Evolutionary conservation across 2,329 filamentous ascomycete genomes (phyloP), one percentile per base, ranked within the genome.

Genomic region (Aspergillus sp.): DNA sequence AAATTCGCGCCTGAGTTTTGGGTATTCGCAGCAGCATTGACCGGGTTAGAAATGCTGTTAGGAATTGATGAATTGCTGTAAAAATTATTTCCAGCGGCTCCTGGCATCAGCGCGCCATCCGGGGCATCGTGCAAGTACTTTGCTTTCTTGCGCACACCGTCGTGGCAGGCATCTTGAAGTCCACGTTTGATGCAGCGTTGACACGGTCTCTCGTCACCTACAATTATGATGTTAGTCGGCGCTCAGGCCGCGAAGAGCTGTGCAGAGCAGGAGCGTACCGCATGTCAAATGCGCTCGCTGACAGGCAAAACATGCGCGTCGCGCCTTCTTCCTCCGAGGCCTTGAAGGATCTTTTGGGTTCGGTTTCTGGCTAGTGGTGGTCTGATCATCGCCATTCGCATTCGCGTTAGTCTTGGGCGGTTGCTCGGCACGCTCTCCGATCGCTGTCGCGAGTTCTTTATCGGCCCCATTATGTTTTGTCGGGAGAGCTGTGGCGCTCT

Each of bases 51-150:
- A 52, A 70, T 54, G 49, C 66, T 73, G 58, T 70, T 71, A 31
- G 66, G 65, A 43, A 72, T 62, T 21, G 62, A 76, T 8, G n/a
- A 33, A 47, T 59, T 65, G 67, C 70, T 83, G 66, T 77, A 76
- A 61, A 70, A 84, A 68, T 45, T 58, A 35, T 89, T 90, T 68
- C 86, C 89, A 61, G 88, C 87, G 48, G 95, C 83, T 43, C 95
- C 91, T n/a, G 93, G 91, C 71, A 93, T 85, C 61, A 97, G 81
- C 46, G 92, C 92, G 73, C 96, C 92, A 52, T 91, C 86, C 37
- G 93, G 93, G 24, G 93, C 92, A 82, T 98, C 95, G 71, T 98
- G 93, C 56, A 99, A 89, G 75, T 99, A 99, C 75, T 99, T 99
- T 52, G 95, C 95, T 82, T 98, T 99, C 77, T 99, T 99, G 62